A percentile compares a stretch with the other conserved stretches of the same genome.
These are phyloP conservation scores for Wickerhamomyces sydowiorum DNA, from an alignment of 805 yeast genomes.

Conservation along the genomic window DNA sequence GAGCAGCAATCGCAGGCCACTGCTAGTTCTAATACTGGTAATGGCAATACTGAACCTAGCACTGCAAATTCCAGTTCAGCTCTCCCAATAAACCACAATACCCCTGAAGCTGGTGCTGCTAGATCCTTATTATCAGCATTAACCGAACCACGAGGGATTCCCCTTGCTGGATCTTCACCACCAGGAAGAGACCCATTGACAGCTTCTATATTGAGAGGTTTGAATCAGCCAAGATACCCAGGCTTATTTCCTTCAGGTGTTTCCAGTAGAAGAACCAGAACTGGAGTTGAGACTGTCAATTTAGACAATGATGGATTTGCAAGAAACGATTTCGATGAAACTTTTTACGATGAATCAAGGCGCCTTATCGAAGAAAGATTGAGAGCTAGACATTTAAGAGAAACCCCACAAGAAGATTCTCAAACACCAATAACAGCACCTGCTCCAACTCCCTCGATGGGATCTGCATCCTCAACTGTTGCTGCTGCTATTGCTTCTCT, in stretches of 20 bases:
- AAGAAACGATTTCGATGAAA: background rate
- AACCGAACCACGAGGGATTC: background rate
- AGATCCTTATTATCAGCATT: background rate
- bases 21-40: conserved; percentile 3
- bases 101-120: background rate
- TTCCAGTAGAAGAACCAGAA: conserved; percentile 17
- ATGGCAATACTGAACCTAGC: conserved; percentile 3
- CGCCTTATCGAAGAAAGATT: background rate
- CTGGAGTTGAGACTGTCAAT: conserved; percentile 19
- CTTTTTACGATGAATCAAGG: background rate
- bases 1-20: background rate
- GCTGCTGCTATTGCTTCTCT: background rate
- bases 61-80: conserved; percentile 2
- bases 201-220: conserved; percentile 5
- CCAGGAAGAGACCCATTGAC: conserved; percentile 1
- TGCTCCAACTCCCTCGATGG: background rate
- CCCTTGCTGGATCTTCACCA: background rate
- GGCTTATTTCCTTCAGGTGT: conserved; percentile 15
- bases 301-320: conserved; percentile 2
- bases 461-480: background rate
- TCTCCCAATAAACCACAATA: too few species aligned
- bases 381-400: background rate
- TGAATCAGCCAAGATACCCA: conserved; percentile 6
- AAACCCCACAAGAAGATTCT: too few species aligned
- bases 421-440: too few species aligned